Percentiles rank a stretch among this genome's conserved stretches.
Conservation (phyloP, 108 stramenopile genomes). For the Nitzschia sp. region DNA sequence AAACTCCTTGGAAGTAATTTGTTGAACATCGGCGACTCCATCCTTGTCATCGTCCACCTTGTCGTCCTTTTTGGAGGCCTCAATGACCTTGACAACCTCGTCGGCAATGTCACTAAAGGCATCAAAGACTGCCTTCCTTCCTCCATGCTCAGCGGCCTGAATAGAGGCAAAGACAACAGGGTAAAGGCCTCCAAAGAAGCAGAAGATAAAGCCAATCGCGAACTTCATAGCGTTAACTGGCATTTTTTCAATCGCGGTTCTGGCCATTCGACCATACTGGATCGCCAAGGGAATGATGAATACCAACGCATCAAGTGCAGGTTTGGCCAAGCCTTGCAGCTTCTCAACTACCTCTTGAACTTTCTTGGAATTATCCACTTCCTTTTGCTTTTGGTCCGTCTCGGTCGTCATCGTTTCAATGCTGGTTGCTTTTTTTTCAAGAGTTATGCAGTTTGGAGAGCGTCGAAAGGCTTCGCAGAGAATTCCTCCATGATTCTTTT, state of each 20-base stretch:
- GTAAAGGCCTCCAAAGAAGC: slow-evolving; percentile 95
- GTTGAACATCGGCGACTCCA: slow-evolving; percentile 71
- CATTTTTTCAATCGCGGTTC: slow-evolving; percentile 47
- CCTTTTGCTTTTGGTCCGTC: slow-evolving; percentile 25
- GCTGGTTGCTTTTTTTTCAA: neutral
- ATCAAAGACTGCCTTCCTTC: slow-evolving; percentile 59
- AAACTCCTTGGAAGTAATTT: slow-evolving; percentile 67
- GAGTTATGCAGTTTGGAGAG: neutral
- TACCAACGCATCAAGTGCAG: slow-evolving; percentile 39
- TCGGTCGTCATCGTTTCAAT: slow-evolving; percentile 23
- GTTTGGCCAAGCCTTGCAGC: slow-evolving; percentile 39
- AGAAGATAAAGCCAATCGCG: slow-evolving; percentile 77
- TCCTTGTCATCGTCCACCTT: slow-evolving; percentile 77
- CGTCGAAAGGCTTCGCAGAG: neutral
- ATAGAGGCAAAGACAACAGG: slow-evolving; percentile 89
- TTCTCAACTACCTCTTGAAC: slow-evolving; percentile 25
- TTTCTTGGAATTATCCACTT: slow-evolving; percentile 3
- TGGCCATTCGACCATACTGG: slow-evolving; percentile 4
- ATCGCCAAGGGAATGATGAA: slow-evolving; percentile 43
- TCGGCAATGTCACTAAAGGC: slow-evolving; percentile 60
- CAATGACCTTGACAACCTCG: slow-evolving; percentile 68
- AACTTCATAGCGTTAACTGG: slow-evolving; percentile 57
- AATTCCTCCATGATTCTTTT: too few relatives aligned
- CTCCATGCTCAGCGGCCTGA: slow-evolving; percentile 87
- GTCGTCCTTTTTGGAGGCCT: slow-evolving; percentile 91